phyloP scores from a whole-genome alignment of 345 rosid species.

The Citrus australasica region DNA sequence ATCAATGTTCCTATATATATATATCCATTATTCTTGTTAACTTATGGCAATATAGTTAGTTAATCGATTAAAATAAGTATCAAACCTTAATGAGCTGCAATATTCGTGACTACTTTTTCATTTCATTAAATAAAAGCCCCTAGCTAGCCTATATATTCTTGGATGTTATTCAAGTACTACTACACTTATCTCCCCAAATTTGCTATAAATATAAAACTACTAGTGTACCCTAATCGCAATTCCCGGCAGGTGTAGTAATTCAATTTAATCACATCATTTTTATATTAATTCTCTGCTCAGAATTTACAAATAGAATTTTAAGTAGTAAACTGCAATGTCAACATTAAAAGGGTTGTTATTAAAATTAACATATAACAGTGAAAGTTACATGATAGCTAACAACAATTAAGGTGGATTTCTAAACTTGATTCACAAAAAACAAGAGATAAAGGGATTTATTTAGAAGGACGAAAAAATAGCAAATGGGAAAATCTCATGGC shows the following conservation, averaged over 20 bases:
- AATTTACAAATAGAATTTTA: neutral
- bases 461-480: neutral
- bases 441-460: constrained; percentile 19
- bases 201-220: no score
- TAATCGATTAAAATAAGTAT: no score
- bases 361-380: neutral
- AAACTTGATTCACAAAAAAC: constrained; percentile 24
- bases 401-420: constrained; percentile 9
- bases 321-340: constrained; percentile 21
- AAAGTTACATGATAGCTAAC: constrained; percentile 29
- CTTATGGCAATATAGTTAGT: no score
- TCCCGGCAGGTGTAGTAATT: neutral
- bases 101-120: neutral
- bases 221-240: no score
- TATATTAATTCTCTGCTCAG: neutral
- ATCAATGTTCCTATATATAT: neutral
- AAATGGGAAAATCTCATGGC: neutral
- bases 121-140: no score
- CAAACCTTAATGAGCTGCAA: constrained; percentile 15
- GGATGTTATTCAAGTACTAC: constrained; percentile 5
- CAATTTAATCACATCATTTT: neutral
- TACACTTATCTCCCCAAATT: neutral
- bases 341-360: constrained; percentile 19
- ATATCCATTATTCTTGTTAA: constrained; percentile 12
- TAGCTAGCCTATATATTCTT: neutral